Evolutionary conservation across 352 stramenopile genomes (phyloP).

Genomic region (Achlya hypogyna): DNA sequence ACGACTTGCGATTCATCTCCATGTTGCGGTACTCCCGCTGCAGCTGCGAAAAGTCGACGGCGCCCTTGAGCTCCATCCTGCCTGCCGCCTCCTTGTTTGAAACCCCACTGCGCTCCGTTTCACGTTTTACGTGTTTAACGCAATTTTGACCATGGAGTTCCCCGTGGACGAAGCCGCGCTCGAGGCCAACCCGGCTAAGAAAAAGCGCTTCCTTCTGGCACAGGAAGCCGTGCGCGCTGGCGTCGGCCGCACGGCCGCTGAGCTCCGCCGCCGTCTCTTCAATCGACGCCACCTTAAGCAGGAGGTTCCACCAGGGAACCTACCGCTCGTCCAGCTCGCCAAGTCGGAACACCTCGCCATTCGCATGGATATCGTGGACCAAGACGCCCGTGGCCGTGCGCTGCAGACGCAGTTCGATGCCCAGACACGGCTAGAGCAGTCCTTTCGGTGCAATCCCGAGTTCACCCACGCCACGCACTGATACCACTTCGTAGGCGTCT

Average conservation of each 20-base stretch:
- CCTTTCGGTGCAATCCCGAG: too few species aligned
- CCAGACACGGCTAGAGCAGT: neutral
- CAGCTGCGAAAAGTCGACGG: constrained; percentile 82
- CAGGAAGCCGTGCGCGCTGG: neutral
- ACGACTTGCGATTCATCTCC: constrained; percentile 94
- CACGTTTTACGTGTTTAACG: too few species aligned
- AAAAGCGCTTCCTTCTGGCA: neutral
- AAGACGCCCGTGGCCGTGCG: neutral
- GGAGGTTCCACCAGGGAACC: neutral
- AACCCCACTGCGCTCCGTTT: too few species aligned
- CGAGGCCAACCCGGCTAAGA: neutral
- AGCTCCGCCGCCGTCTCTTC: constrained; percentile 6
- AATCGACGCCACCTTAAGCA: neutral
- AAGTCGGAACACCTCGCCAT: constrained; percentile 1
- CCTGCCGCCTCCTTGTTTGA: neutral
- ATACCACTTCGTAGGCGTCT: neutral
- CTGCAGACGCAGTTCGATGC: neutral
- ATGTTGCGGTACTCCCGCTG: constrained; percentile 95
- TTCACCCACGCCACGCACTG: too few species aligned
- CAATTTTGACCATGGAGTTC: constrained; percentile 3
- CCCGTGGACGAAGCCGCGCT: neutral
- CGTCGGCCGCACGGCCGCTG: neutral
- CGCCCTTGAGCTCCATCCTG: constrained; percentile 22
- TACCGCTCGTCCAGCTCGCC: constrained; percentile 4
- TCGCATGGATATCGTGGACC: neutral